phyloP scores from a whole-genome alignment of 1,284 basidiomycete genomes.

The Mycosarcoma maydis region DNA sequence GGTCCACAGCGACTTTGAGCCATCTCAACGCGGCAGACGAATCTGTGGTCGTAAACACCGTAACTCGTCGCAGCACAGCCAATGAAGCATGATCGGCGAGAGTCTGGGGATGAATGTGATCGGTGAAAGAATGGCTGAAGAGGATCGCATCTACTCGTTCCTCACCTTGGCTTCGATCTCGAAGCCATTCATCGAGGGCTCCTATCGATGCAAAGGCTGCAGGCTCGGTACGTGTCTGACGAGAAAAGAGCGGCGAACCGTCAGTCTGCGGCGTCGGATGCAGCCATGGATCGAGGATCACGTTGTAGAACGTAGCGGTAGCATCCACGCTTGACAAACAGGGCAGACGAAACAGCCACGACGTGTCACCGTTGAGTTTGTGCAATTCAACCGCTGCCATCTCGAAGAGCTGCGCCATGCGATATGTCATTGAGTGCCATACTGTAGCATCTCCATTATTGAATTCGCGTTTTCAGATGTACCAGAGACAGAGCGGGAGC shows the following conservation, averaged over 20 bases:
- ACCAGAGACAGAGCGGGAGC: too few species aligned
- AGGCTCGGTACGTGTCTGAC: constrained; percentile 31
- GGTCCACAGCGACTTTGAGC: constrained; percentile 9
- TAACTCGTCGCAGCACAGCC: constrained; percentile 9
- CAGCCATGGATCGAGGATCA: constrained; percentile 42
- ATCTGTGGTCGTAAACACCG: constrained; percentile 32
- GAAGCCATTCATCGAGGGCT: constrained; percentile 28
- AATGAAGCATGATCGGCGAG: constrained; percentile 14
- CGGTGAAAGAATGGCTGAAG: constrained; percentile 37
- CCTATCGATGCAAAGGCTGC: constrained; percentile 31
- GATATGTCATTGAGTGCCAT: too few species aligned
- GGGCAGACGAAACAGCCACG: constrained; percentile 38
- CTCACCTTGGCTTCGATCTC: too few species aligned
- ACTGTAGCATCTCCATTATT: too few species aligned
- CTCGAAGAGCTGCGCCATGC: background rate
- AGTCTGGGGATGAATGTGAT: constrained; percentile 39
- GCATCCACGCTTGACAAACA: background rate
- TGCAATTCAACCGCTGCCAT: constrained; percentile 32
- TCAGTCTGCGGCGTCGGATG: constrained; percentile 38
- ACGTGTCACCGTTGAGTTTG: constrained; percentile 48
- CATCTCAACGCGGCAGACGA: constrained; percentile 19
- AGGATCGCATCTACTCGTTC: constrained; percentile 31
- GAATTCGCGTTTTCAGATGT: too few species aligned
- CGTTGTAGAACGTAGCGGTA: constrained; percentile 18
- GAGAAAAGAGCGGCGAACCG: constrained; percentile 27